Percentiles rank a stretch among this genome's conserved stretches.
Evolutionary conservation across 2,329 filamentous ascomycete species (phyloP).

Genomic region (Sclerotinia subarctica): DNA sequence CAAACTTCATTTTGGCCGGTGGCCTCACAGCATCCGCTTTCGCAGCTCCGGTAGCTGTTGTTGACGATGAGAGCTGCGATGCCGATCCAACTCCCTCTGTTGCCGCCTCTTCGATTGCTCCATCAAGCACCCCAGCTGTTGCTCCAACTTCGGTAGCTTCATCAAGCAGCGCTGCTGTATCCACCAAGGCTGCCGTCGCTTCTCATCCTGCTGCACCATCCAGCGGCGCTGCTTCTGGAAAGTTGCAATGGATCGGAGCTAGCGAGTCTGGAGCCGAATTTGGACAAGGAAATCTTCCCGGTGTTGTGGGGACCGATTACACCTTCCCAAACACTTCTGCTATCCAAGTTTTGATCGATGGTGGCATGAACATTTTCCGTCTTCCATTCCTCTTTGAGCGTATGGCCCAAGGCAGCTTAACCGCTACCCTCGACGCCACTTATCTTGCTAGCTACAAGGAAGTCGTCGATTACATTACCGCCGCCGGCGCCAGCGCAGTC

Average conservation of each 20-base stretch:
- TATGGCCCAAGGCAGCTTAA: slow-evolving; percentile 48
- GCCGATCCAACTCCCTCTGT: slow-evolving; percentile 14
- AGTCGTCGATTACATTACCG: slow-evolving; percentile 47
- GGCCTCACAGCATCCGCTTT: slow-evolving; percentile 20
- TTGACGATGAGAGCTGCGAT: slow-evolving; percentile 17
- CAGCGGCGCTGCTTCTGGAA: slow-evolving; percentile 14
- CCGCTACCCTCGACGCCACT: slow-evolving; percentile 42
- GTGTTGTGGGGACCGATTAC: slow-evolving; percentile 55
- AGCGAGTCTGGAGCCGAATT: slow-evolving; percentile 60
- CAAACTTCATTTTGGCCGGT: slow-evolving; percentile 17
- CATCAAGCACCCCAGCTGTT: neutral
- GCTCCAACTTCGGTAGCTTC: neutral
- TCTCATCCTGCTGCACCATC: neutral
- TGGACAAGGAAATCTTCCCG: slow-evolving; percentile 54
- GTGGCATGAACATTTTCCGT: slow-evolving; percentile 22
- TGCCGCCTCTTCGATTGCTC: slow-evolving; percentile 6
- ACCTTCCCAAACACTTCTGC: slow-evolving; percentile 52
- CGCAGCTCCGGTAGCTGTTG: slow-evolving; percentile 20
- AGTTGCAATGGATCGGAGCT: slow-evolving; percentile 28
- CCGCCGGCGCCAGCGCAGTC: slow-evolving; percentile 47
- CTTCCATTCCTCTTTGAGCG: slow-evolving; percentile 53
- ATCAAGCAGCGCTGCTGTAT: neutral
- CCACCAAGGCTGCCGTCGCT: neutral
- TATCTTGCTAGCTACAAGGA: slow-evolving; percentile 46
- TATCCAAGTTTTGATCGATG: slow-evolving; percentile 20